These are phyloP conservation scores for Suhomyces bribrorum DNA, from an alignment of 1,139 yeast species.

Conservation along the genomic window DNA sequence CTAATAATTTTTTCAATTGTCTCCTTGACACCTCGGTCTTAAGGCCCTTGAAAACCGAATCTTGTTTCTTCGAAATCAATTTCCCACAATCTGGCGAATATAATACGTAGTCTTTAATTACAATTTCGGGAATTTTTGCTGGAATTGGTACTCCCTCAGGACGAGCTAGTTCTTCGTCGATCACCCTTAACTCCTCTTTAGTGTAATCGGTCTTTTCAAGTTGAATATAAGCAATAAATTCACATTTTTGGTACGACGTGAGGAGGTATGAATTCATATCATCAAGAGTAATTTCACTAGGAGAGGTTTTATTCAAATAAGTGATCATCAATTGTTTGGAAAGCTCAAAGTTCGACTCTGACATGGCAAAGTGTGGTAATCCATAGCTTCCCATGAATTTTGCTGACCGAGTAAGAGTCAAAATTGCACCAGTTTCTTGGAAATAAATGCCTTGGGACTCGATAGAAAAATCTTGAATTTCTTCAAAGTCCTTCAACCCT, in stretches of 20 bases:
- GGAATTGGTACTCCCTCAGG: constrained; percentile 80
- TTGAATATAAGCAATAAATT: constrained; percentile 68
- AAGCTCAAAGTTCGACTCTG: constrained; percentile 42
- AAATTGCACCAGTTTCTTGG: constrained; percentile 65
- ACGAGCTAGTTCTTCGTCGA: constrained; percentile 68
- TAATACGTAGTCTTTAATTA: constrained; percentile 54
- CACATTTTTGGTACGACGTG: constrained; percentile 59
- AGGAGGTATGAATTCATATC: constrained; percentile 40
- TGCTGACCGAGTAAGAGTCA: constrained; percentile 65
- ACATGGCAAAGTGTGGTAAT: constrained; percentile 57
- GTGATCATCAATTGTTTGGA: constrained; percentile 40
- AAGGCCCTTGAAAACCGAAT: constrained; percentile 49
- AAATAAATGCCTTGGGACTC: constrained; percentile 69
- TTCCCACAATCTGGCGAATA: constrained; percentile 92
- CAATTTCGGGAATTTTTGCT: constrained; percentile 52
- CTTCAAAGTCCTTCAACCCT: constrained; percentile 39
- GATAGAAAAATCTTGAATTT: constrained; percentile 46
- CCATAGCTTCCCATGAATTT: constrained; percentile 70
- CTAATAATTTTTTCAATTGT: constrained; percentile 45
- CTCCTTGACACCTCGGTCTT: constrained; percentile 52
- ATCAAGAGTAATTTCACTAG: constrained; percentile 37
- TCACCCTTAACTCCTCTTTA: constrained; percentile 51
- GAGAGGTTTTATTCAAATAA: constrained; percentile 43
- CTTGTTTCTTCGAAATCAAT: constrained; percentile 39
- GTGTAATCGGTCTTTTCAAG: constrained; percentile 59